Base-by-base conservation (phyloP, 768 basidiomycete genomes). In the Lactarius trivialis region DNA sequence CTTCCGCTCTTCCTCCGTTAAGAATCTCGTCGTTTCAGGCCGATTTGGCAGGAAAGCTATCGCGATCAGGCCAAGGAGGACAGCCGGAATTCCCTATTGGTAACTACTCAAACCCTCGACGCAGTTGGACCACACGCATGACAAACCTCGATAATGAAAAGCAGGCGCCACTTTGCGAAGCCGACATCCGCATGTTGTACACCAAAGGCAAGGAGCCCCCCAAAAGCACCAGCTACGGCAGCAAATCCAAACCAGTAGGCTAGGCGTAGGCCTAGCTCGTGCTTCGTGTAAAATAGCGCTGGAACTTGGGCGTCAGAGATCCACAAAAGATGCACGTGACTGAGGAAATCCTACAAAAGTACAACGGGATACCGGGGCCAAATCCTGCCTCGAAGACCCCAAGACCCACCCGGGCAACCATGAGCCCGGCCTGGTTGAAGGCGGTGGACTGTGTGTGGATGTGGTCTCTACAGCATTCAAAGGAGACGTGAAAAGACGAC, bases 201-300 rank as follows among this genome's bases (percentile, higher is more conserved):
- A 1, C 89, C 91, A 65, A 88, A 92, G 3, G 91, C 89, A 45
- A 93, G 82, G 50, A 91, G 74, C n/a, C 91, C 90, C 15, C 89
- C 89, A 63, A 92, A 92, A 6, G 91, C 91, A 26, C 90, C 90
- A 4, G 91, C 88, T 4, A 90, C 82, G 3, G 90, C 89, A 5
- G 90, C 89, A 69, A 91, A 92, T 9, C 86, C 87, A 63, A 91
- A 92, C 86, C 88, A 91, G 68, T 88, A 83, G 1, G 87, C 88
- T 80, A 85, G 81, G 50, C 89, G 82, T 53, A 88, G 72, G 32
- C 89, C 89, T 67, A 91, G 79, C 69, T 91, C 89, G 5, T 77
- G 67, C 68, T 82, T 86, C 1, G 89, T 91, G 69, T 91, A 91
- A 70, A 87, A 91, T 61, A 88, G 79, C 0, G 89, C 89, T 91